Evolutionary conservation across 1,139 yeast species (phyloP).

Genomic region (Waltiozyma solani): DNA sequence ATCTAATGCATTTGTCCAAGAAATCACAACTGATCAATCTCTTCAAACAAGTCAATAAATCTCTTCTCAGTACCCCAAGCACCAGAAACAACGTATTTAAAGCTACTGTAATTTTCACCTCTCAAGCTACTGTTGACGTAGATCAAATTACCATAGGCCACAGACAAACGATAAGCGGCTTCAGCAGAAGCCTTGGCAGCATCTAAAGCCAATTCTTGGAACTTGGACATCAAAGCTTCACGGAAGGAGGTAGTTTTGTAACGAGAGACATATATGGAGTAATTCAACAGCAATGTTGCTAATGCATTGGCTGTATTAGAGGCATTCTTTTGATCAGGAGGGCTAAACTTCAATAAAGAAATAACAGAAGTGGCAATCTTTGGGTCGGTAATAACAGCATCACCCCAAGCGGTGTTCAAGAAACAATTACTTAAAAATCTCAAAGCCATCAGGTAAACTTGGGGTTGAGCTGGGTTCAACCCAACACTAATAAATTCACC

Average conservation of each 20-base stretch:
- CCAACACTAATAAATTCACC: conserved; percentile 32
- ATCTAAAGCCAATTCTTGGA: conserved; percentile 15
- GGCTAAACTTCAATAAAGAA: conserved; percentile 15
- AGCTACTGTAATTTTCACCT: conserved; percentile 1
- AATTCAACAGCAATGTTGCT: conserved; percentile 45
- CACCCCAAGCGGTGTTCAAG: conserved; percentile 35
- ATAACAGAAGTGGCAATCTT: conserved; percentile 22
- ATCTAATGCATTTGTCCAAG: neutral
- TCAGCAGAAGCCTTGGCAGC: conserved; percentile 31
- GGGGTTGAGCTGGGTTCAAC: conserved; percentile 27
- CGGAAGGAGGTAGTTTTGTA: conserved; percentile 19
- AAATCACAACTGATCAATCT: conserved; percentile 5
- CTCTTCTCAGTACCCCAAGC: conserved; percentile 9
- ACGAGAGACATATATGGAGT: conserved; percentile 27
- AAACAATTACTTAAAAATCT: conserved; percentile 44
- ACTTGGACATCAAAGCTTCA: conserved; percentile 20
- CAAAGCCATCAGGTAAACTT: conserved; percentile 40
- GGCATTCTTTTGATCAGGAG: conserved; percentile 6
- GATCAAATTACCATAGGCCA: conserved; percentile 41
- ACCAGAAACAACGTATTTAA: neutral
- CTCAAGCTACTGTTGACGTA: conserved; percentile 22
- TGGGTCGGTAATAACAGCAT: conserved; percentile 22
- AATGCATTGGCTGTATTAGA: conserved; percentile 32
- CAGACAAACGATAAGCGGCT: conserved; percentile 42
- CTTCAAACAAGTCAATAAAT: conserved; percentile 13